Evolutionary conservation across 495 filamentous ascomycete species (phyloP).

Genomic region (Daldinia bambusicola): DNA sequence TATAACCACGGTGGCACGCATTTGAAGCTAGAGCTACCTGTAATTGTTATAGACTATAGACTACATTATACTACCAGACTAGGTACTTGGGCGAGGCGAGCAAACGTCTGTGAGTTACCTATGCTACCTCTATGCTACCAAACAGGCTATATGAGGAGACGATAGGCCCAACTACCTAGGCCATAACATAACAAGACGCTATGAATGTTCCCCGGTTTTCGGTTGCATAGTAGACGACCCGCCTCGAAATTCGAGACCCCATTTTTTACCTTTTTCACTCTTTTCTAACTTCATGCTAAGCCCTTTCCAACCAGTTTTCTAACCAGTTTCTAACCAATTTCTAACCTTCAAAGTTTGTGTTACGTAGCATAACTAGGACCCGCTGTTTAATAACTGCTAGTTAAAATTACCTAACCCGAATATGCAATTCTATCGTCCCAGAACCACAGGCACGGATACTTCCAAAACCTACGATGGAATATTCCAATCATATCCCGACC

Average conservation of each 20-base stretch:
- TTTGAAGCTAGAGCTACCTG: constrained; percentile 25
- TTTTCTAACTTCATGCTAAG: constrained; percentile 7
- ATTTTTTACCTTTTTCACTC: constrained; percentile 21
- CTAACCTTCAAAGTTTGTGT: constrained; percentile 1
- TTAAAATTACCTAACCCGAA: constrained; percentile 33
- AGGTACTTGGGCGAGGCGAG: constrained; percentile 40
- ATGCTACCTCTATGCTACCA: too few species aligned
- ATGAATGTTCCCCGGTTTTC: constrained; percentile 24
- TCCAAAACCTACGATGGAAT: constrained; percentile 41
- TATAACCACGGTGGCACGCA: not conserved
- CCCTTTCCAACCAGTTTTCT: too few species aligned
- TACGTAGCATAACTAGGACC: constrained; percentile 12
- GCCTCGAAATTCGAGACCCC: constrained; percentile 33
- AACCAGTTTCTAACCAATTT: too few species aligned
- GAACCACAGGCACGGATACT: constrained; percentile 43
- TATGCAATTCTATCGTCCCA: constrained; percentile 31
- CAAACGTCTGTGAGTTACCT: constrained; percentile 25
- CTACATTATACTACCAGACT: too few species aligned
- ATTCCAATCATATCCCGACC: constrained; percentile 35
- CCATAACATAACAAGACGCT: constrained; percentile 1
- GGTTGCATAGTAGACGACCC: constrained; percentile 34
- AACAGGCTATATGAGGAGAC: too few species aligned
- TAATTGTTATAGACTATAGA: too few species aligned
- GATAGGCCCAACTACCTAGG: too few species aligned
- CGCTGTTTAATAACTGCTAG: constrained; percentile 6